Evolutionary conservation across 1,139 yeast species (phyloP), one percentile per base, ranked within the genome.

Genomic region (Kluyveromyces sp.): DNA sequence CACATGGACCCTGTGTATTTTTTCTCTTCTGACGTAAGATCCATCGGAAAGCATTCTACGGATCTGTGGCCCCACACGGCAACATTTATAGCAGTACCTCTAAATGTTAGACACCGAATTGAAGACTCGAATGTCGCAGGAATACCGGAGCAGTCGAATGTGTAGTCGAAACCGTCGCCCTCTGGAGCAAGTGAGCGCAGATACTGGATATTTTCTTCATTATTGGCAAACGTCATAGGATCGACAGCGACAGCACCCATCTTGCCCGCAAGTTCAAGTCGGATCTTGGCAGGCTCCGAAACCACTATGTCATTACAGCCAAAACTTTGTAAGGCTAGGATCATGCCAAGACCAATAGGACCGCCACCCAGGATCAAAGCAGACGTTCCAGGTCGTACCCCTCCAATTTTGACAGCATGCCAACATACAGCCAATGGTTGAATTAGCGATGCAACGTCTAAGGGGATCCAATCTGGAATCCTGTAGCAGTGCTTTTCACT

Each of bases 71-170:
- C 67, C 78, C 80, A 75, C 39, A 74, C 71, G 2, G 79, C 79
- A 35, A 75, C 68, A 52, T 75, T 74, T 6, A 74, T 72, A n/a
- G 74, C 69, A 3, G 68, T 64, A 35, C 79, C 79, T 47, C 70
- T 67, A 13, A 70, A 67, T 15, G 67, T 54, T 13, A 73, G 72
- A 64, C 33, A 63, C 12, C 19, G 60, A 8, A 73, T 51, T 17
- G 73, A 68, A 1, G 73, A 61, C 29, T 66, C 62, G 49, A 71
- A 69, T 19, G 79, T 74, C 1, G 64, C 67, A 33, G 67, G 66
- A 4, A 72, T 61, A 15, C 79, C 79, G 9, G 77, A 71, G 51
- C 78, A 73, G 52, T 75, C 79, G 55, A 67, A 75, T 12, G 73
- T 61, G 47, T 64, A 68, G 53, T 69, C 68, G 51, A 68, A 74